Conservation (phyloP, 2,329 filamentous ascomycete species). For the Onygena corvina region DNA sequence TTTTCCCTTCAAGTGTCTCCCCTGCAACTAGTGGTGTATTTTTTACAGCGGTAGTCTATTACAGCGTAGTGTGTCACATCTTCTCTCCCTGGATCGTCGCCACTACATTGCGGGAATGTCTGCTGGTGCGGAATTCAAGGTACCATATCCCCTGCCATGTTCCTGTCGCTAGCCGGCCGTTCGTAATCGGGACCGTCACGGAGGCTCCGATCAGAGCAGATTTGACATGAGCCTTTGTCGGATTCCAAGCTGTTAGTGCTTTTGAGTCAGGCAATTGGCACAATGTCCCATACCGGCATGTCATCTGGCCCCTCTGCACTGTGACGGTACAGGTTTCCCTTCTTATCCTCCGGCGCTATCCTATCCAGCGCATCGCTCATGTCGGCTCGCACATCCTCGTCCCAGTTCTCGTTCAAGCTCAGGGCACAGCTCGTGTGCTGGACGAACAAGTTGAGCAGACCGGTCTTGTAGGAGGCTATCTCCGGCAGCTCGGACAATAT, state of each 20-base stretch:
- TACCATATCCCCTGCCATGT: conserved; percentile 74
- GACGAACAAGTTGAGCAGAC: conserved; percentile 77
- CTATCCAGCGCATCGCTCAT: conserved; percentile 91
- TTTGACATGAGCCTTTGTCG: conserved; percentile 74
- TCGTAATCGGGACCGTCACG: conserved; percentile 77
- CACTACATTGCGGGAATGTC: conserved; percentile 69
- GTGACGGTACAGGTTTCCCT: conserved; percentile 70
- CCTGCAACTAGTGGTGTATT: no score
- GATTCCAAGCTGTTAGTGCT: background rate
- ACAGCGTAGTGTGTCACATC: no score
- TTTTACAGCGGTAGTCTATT: no score
- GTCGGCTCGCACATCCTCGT: conserved; percentile 72
- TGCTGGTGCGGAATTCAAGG: conserved; percentile 68
- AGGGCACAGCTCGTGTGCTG: conserved; percentile 92
- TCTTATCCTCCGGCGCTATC: conserved; percentile 70
- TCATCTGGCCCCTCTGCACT: conserved; percentile 79
- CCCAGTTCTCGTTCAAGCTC: conserved; percentile 85
- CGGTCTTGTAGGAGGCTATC: conserved; percentile 69
- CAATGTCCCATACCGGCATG: conserved; percentile 57
- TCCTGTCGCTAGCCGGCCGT: conserved; percentile 61
- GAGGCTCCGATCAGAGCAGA: conserved; percentile 78
- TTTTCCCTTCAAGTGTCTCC: no score
- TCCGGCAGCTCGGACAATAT: conserved; percentile 63
- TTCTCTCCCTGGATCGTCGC: conserved; percentile 90
- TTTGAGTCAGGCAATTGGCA: background rate